A percentile compares a stretch with the other conserved stretches of the same genome.
Evolutionary conservation across 495 filamentous ascomycete species (phyloP).

Genomic region (Podospora australis): DNA sequence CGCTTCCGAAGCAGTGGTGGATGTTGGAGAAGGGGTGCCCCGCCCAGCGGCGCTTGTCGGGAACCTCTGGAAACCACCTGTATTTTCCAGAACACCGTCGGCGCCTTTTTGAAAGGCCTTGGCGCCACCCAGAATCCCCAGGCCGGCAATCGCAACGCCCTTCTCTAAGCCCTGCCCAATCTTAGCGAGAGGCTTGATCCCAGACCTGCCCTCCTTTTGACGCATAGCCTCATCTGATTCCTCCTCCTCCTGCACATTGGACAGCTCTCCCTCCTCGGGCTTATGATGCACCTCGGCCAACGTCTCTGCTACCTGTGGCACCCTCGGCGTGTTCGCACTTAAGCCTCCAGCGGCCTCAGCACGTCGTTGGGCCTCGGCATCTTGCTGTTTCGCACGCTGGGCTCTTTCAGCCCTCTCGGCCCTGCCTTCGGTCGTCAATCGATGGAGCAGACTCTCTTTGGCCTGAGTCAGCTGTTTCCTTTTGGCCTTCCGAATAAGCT

Average conservation of each 20-base stretch:
- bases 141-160: conserved; percentile 29
- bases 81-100: conserved; percentile 49
- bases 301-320: conserved; percentile 58
- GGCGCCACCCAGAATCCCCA: conserved; percentile 42
- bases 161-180: conserved; percentile 31
- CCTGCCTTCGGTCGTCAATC: conserved; percentile 40
- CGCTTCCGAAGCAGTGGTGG: conserved; percentile 4
- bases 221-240: conserved; percentile 19
- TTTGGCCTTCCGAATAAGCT: conserved; percentile 71
- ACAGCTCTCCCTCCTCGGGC: conserved; percentile 14
- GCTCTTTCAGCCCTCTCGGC: conserved; percentile 32
- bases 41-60: not conserved
- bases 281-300: conserved; percentile 6
- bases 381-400: conserved; percentile 39
- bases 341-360: conserved; percentile 61
- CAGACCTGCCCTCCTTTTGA: conserved; percentile 19
- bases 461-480: conserved; percentile 66
- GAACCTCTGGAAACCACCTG: conserved; percentile 47
- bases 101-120: conserved; percentile 57
- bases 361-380: conserved; percentile 54
- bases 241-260: conserved; percentile 26
- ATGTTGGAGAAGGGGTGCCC: not conserved
- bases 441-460: conserved; percentile 52
- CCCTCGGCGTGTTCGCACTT: conserved; percentile 73
- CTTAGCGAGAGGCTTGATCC: conserved; percentile 22